These are phyloP conservation scores for Theobroma grandiflorum DNA, from an alignment of 441 rosid genomes.

Conservation along the genomic window DNA sequence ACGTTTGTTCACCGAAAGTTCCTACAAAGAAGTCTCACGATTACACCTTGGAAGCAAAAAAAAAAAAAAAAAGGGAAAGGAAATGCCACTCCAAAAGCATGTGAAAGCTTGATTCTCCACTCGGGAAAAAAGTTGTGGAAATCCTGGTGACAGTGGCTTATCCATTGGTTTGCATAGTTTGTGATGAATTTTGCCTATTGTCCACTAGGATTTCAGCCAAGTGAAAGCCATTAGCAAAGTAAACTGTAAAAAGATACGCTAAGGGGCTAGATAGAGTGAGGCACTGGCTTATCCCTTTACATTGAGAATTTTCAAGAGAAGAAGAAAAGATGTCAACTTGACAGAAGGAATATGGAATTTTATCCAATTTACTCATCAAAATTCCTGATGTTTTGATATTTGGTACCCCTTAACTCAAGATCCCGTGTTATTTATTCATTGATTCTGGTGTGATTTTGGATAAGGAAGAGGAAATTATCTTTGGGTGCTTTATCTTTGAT, in stretches of 20 bases:
- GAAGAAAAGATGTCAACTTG: background rate
- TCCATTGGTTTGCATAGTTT: slow-evolving; percentile 15
- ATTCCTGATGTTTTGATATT: background rate
- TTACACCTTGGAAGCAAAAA: background rate
- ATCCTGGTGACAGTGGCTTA: background rate
- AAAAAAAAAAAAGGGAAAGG: background rate
- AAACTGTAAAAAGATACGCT: background rate
- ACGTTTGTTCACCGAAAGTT: slow-evolving; percentile 42
- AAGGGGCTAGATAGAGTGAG: background rate
- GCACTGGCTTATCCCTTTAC: background rate
- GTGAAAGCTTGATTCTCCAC: slow-evolving; percentile 45
- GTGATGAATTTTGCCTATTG: background rate
- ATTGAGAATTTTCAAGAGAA: background rate
- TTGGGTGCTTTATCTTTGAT: background rate
- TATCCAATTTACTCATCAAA: background rate
- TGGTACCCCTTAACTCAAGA: background rate
- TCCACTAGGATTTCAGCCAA: background rate
- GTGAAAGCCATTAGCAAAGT: background rate
- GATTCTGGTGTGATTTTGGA: background rate
- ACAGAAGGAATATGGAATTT: background rate
- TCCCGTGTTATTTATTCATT: background rate
- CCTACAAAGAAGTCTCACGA: slow-evolving; percentile 13
- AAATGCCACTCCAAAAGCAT: slow-evolving; percentile 27
- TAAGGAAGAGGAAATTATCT: background rate
- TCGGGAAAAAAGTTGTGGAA: slow-evolving; percentile 18